phyloP scores from a whole-genome alignment of 2,329 filamentous ascomycete species.

The Penicillium thymicola region DNA sequence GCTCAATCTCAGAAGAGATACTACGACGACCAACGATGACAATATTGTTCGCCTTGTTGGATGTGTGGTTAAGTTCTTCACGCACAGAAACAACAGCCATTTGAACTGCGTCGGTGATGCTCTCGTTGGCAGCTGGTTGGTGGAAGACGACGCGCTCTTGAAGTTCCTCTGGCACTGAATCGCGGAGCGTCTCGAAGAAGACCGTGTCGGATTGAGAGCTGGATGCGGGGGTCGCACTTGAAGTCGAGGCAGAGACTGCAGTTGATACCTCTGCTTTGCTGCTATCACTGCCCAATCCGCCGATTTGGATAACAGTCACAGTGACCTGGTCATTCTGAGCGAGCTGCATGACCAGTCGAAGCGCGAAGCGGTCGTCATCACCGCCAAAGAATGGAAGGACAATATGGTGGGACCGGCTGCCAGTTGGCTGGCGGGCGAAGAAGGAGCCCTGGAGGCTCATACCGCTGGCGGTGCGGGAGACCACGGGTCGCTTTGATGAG shows the following conservation, averaged over 20 bases:
- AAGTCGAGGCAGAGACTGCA: constrained; percentile 3
- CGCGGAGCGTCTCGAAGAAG: constrained; percentile 57
- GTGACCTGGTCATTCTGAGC: constrained; percentile 75
- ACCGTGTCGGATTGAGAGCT: constrained; percentile 44
- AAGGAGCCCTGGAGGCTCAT: constrained; percentile 59
- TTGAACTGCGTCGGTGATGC: constrained; percentile 42
- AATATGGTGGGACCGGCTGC: constrained; percentile 71
- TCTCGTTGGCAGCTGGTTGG: constrained; percentile 32
- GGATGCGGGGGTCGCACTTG: neutral
- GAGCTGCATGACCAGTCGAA: constrained; percentile 79
- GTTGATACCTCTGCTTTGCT: constrained; percentile 10
- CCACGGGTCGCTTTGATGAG: constrained; percentile 24
- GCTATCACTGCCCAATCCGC: constrained; percentile 14
- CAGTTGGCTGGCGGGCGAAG: constrained; percentile 57
- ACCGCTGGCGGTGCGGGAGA: constrained; percentile 50
- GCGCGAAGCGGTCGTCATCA: constrained; percentile 72
- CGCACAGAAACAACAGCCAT: constrained; percentile 54
- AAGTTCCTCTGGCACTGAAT: constrained; percentile 54
- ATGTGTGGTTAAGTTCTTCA: constrained; percentile 57
- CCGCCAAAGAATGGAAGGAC: constrained; percentile 87
- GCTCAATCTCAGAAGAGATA: constrained; percentile 11
- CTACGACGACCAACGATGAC: constrained; percentile 61
- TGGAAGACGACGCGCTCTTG: constrained; percentile 57
- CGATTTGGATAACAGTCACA: constrained; percentile 67
- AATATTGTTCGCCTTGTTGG: constrained; percentile 67